Percentiles rank a stretch among this genome's conserved stretches.
Evolutionary conservation across 768 basidiomycete species (phyloP).

Genomic region (Dioszegia hungarica): DNA sequence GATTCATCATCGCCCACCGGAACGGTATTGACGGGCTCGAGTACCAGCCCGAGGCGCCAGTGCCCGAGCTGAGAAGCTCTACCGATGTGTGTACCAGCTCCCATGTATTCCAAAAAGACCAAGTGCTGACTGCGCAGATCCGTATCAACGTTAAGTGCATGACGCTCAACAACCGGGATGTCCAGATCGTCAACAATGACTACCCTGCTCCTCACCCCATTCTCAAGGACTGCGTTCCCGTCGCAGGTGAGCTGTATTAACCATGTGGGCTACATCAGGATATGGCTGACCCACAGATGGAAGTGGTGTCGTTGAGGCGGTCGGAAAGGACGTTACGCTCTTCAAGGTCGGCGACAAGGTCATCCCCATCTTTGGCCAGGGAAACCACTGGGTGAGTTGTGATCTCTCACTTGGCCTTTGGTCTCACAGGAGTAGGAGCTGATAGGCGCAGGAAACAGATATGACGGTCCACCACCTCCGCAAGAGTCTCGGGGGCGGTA

Average conservation of each 20-base stretch:
- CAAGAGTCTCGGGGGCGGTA: conserved; percentile 34
- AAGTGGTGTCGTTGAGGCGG: conserved; percentile 31
- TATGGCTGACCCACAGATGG: conserved; percentile 34
- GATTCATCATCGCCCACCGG: conserved; percentile 21
- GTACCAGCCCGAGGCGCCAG: conserved; percentile 17
- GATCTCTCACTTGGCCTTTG: too few species aligned
- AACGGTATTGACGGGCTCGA: conserved; percentile 27
- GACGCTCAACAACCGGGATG: conserved; percentile 43
- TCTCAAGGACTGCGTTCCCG: conserved; percentile 30
- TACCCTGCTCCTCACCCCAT: conserved; percentile 43
- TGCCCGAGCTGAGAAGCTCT: conserved; percentile 19
- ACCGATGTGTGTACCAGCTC: conserved; percentile 23
- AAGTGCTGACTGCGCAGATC: conserved; percentile 19
- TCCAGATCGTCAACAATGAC: conserved; percentile 40
- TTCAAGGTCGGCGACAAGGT: conserved; percentile 42
- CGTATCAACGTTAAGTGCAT: conserved; percentile 43
- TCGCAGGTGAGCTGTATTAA: conserved; percentile 19
- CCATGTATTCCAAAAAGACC: too few species aligned
- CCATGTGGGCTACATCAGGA: neutral
- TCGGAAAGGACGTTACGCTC: conserved; percentile 28
- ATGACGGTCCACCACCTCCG: conserved; percentile 22
- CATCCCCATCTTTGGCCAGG: conserved; percentile 29
- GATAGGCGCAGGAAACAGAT: conserved; percentile 32
- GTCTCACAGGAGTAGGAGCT: too few species aligned
- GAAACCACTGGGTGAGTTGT: conserved; percentile 36